Evolutionary conservation across 164 flowering plant genomes (phyloP), one percentile per base, ranked within the genome.

Genomic region (Annona squamosa): DNA sequence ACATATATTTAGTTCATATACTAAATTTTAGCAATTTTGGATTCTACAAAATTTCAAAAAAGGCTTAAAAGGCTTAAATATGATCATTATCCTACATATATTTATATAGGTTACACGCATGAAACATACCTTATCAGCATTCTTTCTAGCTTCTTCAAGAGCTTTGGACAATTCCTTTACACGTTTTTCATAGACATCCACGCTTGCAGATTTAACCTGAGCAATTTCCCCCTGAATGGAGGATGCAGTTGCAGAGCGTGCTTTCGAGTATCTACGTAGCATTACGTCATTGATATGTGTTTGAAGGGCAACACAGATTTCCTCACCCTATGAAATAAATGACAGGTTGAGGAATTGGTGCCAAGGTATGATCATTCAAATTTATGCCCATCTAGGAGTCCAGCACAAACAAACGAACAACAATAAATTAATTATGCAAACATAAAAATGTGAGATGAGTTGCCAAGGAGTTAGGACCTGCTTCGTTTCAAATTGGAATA

Each of bases 271-370:
- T 47, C 98, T 90, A 1, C 99, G 95, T 69, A 96, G 77, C 99
- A 96, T 93, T 67, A 96, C 99, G 81, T 96, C 98, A 83, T 96
- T 96, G 83, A 96, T 96, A 77, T 96, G 99, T 70, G 99, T 93
- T 82, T 96, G 99, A 77, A 96, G 92, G 73, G 98, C 99, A 73
- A 96, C 97, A 87, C 99, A 96, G 46, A 96, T 89, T 80, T 96
- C 99, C 81, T 96, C 99, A 66, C 99, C 99, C 99, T 96, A 77
- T 78, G 78, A 56, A 37, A 57, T 62, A 56, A 26, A n/a, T 7
- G 47, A 62, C 44, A 71, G 74, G 41, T 66, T 59, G 1, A 4
- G 5, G 48, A 43, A 10, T 46, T 68, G 45, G 70, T 1, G 5
- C 17, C 45, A n/a, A 63, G 45, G 37, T 17, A 19, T 17, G 12